Base-by-base conservation (phyloP, 2,329 filamentous ascomycete genomes). In the Lecanicillium sp. region DNA sequence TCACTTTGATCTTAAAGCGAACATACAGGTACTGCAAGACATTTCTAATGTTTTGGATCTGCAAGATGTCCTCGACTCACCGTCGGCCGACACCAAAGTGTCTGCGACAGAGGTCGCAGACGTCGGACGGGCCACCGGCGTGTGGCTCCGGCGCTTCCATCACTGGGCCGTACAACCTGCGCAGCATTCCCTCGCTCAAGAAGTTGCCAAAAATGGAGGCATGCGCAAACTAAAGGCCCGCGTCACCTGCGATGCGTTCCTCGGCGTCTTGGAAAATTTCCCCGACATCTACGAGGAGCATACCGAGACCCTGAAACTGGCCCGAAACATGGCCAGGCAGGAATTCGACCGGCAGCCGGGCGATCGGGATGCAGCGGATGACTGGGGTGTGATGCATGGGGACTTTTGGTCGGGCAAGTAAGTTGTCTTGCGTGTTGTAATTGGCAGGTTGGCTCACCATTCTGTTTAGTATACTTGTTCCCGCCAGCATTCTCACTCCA, bases 381-480 rank as follows among this genome's bases (percentile, higher is more conserved):
- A 19, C 12, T 48, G 23, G 23, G 29, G 45, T 3, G 14, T 42
- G n/a, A 29, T 42, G 1, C 30, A 41, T 23, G 44, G 12, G 11
- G 30, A 48, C 14, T 37, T 48, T 21, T 48, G 45, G 30, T 42
- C 29, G 9, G 30, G 38, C 19, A 48, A 48, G 45, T 48, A 27
- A 19, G 30, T 33, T 6, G 12, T 17, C 24, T 4, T 15, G 14
- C 6, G 19, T 9, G 5, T 30, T 20, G 19, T 32, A 14, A 2
- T 23, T 15, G 4, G 8, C 5, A 32, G n/a, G n/a, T n/a, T 17
- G 7, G 20, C 38, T 42, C 27, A 40, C 44, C n/a, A n/a, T 14
- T 19, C 10, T 8, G 5, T 14, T 4, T n/a, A 44, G 30, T 35
- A 29, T 38, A 17, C 43, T 38, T 17, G 17, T 30, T 17, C 23